Base-by-base conservation (phyloP, 768 basidiomycete species). In the Lanmaoa pseudosensibilis region DNA sequence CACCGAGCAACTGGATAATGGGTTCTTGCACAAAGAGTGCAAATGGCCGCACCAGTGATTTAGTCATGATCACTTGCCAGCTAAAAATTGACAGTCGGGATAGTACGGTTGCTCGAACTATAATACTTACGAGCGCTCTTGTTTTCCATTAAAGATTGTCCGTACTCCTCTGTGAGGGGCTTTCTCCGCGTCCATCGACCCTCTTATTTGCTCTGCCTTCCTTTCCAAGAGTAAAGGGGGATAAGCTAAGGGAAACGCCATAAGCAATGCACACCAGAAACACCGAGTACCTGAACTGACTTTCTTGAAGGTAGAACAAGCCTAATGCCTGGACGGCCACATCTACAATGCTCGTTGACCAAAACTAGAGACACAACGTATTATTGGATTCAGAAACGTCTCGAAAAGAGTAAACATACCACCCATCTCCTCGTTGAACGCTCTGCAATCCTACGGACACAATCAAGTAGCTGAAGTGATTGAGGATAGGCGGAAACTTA, bases 361-460 rank as follows among this genome's bases (percentile, higher is more conserved):
- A 87, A 67, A 89, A 90, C 79, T 84, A 27, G 27, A 45, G 15
- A 36, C 2, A 11, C 19, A 43, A 30, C 4, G 41, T 4, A 3
- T 43, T 23, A 51, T 51, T 7, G 3, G 13, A 27, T 10, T 6
- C n/a, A 37, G 19, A 10, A 16, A 43, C 0, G 13, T 7, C 3
- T 18, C 0, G 2, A 38, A 37, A 40, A 5, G 21, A 27, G 3
- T 13, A 38, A 5, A 75, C 82, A 38, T 68, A 82, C 83, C 32
- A 88, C 86, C 87, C 86, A 89, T 67, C 85, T 74, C 88, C 88
- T 89, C 0, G 84, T 84, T 0, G 85, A 79, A 37, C 72, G 74
- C 40, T 88, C 74, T 0, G 83, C 82, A 30, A 90, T 80, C 75
- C 60, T 80, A 15, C 61, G 66, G 13, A 66, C 60, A 33, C 0